phyloP scores from a whole-genome alignment of 1,284 basidiomycete genomes.

The Heterobasidion occidentale region DNA sequence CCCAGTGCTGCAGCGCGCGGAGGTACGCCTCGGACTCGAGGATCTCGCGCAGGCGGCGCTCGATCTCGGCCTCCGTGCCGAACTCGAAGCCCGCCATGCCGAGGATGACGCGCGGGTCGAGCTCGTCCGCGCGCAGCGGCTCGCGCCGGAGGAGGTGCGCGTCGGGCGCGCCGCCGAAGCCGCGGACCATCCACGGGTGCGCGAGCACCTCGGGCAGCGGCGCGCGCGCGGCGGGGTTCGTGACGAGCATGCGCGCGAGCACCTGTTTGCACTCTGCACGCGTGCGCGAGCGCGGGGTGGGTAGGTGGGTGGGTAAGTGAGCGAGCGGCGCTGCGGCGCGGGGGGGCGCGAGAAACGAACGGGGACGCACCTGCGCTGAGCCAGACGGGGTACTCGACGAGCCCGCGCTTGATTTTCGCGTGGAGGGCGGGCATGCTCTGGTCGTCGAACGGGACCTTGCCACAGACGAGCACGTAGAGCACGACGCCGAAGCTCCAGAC shows the following conservation, averaged over 20 bases:
- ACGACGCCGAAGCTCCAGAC: constrained; percentile 99
- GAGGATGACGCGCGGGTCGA: constrained; percentile 81
- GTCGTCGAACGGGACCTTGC: constrained; percentile 98
- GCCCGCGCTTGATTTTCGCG: constrained; percentile 96
- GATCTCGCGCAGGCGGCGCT: constrained; percentile 64
- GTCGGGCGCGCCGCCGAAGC: constrained; percentile 75
- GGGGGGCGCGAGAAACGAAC: neutral
- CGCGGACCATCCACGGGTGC: constrained; percentile 95
- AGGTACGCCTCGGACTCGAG: constrained; percentile 77
- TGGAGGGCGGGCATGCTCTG: constrained; percentile 98
- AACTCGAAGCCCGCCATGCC: constrained; percentile 98
- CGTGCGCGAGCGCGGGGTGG: too few species aligned
- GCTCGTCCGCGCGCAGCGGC: constrained; percentile 80
- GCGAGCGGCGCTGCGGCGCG: too few species aligned
- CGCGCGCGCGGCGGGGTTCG: constrained; percentile 82
- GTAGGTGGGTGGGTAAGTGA: too few species aligned
- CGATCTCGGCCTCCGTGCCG: constrained; percentile 82
- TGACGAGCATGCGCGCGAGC: constrained; percentile 93
- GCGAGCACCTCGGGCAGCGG: constrained; percentile 80
- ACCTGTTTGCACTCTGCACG: constrained; percentile 86
- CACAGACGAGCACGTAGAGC: constrained; percentile 94
- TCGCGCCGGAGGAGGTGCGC: constrained; percentile 84
- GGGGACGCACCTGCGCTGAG: constrained; percentile 71
- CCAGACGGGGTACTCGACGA: constrained; percentile 98
- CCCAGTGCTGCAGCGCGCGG: constrained; percentile 71